A percentile compares a stretch with the other conserved stretches of the same genome.
Conservation (phyloP, 2,329 filamentous ascomycete species). For the Colletotrichum cordylinicola region DNA sequence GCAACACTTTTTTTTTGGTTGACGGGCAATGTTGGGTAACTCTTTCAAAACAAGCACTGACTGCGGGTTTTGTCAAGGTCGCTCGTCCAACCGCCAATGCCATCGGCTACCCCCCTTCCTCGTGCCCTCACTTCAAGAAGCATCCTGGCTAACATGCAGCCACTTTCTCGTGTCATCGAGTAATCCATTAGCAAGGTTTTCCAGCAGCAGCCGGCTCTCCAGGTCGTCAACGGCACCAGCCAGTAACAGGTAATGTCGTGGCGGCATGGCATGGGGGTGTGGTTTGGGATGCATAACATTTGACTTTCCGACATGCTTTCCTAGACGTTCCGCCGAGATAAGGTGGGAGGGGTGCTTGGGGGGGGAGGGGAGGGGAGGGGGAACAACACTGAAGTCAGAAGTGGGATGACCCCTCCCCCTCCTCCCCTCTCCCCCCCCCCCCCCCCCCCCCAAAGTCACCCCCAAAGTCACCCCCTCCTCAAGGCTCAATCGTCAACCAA, state of each 20-base stretch:
- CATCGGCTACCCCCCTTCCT: neutral
- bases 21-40: neutral
- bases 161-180: neutral
- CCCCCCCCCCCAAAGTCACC: neutral
- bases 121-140: neutral
- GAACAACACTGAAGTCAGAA: neutral
- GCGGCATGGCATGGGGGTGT: neutral
- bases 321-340: neutral
- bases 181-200: neutral
- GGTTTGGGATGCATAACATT: neutral
- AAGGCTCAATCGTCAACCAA: neutral
- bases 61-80: neutral
- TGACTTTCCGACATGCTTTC: constrained; percentile 8
- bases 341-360: neutral
- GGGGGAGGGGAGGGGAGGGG: neutral
- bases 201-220: neutral
- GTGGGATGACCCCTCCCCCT: neutral
- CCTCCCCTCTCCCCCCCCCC: neutral
- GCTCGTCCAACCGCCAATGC: neutral
- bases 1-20: neutral
- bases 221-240: neutral
- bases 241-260: neutral
- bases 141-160: neutral
- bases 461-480: neutral
- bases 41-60: neutral